These are phyloP conservation scores for Symbiodinium natans DNA, from an alignment of 73 alveolate genomes.

Conservation along the genomic window DNA sequence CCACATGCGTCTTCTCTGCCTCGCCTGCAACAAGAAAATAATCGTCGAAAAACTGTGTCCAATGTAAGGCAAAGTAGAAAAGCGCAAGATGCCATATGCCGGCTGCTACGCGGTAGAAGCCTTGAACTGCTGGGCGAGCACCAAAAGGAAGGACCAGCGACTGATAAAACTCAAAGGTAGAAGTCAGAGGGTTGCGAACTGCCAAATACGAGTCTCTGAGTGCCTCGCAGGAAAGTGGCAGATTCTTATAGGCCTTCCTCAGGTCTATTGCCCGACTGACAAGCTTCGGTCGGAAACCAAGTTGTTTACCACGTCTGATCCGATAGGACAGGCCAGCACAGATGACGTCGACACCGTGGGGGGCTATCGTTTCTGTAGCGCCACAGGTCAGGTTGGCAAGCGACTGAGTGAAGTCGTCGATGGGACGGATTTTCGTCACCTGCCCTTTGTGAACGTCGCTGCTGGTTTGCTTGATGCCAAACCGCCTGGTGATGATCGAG, in stretches of 20 bases:
- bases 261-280: not conserved
- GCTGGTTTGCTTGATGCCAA: not conserved
- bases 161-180: not conserved
- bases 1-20: not conserved
- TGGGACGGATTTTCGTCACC: not conserved
- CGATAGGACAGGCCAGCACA: not conserved
- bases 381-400: not conserved
- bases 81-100: not conserved
- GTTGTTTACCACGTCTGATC: not conserved
- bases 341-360: not conserved
- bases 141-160: not conserved
- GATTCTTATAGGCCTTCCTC: not conserved
- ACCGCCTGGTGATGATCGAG: not conserved
- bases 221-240: not conserved
- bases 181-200: not conserved
- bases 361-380: not conserved
- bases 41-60: not conserved
- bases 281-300: not conserved
- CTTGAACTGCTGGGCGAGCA: not conserved
- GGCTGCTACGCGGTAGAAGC: not conserved
- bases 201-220: not conserved
- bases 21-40: not conserved
- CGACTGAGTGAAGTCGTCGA: not conserved
- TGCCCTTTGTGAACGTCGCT: not conserved
- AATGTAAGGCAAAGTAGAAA: not conserved